Conservation (phyloP, 208 protist species). For the Crithidia expoeki region DNA sequence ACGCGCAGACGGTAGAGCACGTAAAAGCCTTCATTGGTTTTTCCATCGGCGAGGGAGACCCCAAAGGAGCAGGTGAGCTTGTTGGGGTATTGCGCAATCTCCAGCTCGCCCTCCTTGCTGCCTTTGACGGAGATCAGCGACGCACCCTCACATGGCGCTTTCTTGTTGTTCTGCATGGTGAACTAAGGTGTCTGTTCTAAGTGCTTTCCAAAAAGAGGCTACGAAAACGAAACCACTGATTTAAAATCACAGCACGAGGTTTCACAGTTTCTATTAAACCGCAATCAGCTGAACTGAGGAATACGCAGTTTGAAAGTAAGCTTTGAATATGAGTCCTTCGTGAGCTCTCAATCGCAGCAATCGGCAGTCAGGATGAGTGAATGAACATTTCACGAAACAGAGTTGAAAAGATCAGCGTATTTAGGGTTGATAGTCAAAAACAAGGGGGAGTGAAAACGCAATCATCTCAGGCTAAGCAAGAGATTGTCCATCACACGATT, state of each 20-base stretch:
- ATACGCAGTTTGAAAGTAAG: no score
- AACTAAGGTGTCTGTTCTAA: background rate
- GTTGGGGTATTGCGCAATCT: constrained; percentile 29
- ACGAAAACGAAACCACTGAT: background rate
- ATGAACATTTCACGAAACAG: no score
- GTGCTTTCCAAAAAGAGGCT: background rate
- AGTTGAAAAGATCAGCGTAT: no score
- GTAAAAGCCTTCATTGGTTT: constrained; percentile 14
- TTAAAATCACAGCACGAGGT: background rate
- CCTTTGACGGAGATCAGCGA: constrained; percentile 29
- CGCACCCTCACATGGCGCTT: background rate
- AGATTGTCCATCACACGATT: no score
- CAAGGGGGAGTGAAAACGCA: no score
- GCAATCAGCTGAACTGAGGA: no score
- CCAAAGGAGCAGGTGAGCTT: constrained; percentile 39
- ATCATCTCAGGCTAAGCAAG: no score
- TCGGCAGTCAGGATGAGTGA: no score
- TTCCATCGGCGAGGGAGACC: constrained; percentile 24
- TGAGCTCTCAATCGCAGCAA: no score
- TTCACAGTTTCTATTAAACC: no score
- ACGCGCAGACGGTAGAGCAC: constrained; percentile 68
- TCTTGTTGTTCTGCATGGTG: constrained; percentile 9
- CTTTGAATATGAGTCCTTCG: no score
- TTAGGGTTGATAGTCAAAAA: no score
- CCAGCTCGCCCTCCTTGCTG: constrained; percentile 25